A percentile compares a stretch with the other conserved stretches of the same genome.
Conservation (phyloP, 768 basidiomycete genomes). For the Fistulinella prunicolor region DNA sequence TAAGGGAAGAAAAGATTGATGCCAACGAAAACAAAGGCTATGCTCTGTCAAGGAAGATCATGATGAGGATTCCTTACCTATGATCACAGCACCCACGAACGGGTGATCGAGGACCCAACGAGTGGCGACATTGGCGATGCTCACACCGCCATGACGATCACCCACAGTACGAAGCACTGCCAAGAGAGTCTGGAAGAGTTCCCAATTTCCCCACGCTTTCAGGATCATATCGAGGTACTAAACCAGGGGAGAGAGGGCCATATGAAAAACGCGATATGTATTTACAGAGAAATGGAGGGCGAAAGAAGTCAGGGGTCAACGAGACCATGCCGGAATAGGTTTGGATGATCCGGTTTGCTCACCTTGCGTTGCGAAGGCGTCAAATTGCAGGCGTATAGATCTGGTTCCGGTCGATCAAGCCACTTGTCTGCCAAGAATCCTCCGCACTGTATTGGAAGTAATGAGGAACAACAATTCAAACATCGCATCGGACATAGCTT, state of each 20-base stretch:
- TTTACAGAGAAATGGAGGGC: neutral
- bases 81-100: slow-evolving; percentile 75
- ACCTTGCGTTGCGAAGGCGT: slow-evolving; percentile 86
- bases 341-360: slow-evolving; percentile 14
- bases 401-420: slow-evolving; percentile 65
- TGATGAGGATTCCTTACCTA: slow-evolving; percentile 54
- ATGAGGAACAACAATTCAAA: slow-evolving; percentile 4
- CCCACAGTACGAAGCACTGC: slow-evolving; percentile 58
- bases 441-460: slow-evolving; percentile 55
- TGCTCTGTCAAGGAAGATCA: neutral
- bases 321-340: neutral
- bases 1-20: too few relatives aligned
- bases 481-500: slow-evolving; percentile 22
- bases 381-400: slow-evolving; percentile 61
- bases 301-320: neutral
- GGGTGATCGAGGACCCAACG: slow-evolving; percentile 81
- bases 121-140: slow-evolving; percentile 76
- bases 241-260: neutral
- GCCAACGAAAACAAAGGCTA: too few relatives aligned
- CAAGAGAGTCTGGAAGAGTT: slow-evolving; percentile 68
- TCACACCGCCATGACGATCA: slow-evolving; percentile 59
- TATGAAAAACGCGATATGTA: neutral
- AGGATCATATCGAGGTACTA: slow-evolving; percentile 85
- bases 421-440: slow-evolving; percentile 79
- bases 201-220: slow-evolving; percentile 76